A percentile compares a stretch with the other conserved stretches of the same genome.
phyloP scores from a whole-genome alignment of 1,284 basidiomycete species.

The Phellinidium pouzarii region DNA sequence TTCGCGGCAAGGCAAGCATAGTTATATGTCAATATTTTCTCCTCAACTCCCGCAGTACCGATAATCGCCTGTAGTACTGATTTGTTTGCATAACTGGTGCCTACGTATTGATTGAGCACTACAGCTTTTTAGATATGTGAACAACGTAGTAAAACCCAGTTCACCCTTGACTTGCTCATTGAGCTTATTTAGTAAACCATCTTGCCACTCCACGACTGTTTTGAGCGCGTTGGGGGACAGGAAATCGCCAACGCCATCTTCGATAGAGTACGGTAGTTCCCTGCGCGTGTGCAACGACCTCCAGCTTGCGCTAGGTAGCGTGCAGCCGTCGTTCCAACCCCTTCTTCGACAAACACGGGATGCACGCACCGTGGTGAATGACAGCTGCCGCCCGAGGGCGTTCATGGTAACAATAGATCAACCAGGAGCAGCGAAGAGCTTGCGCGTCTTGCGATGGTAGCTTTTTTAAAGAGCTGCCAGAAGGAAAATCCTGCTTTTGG shows the following conservation, averaged over 20 bases:
- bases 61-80: constrained; percentile 74
- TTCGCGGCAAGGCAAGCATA: constrained; percentile 91
- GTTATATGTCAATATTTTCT: constrained; percentile 76
- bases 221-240: constrained; percentile 61
- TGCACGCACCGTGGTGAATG: constrained; percentile 18
- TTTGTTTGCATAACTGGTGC: constrained; percentile 51
- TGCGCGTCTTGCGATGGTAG: background rate
- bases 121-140: background rate
- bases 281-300: constrained; percentile 51
- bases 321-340: constrained; percentile 15
- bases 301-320: constrained; percentile 5
- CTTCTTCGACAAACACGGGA: background rate
- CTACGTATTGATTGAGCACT: constrained; percentile 29
- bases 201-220: constrained; percentile 73
- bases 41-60: constrained; percentile 55
- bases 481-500: constrained; percentile 5
- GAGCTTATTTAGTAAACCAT: constrained; percentile 68
- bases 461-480: background rate
- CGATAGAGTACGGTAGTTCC: constrained; percentile 55
- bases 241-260: constrained; percentile 69
- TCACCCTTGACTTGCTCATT: constrained; percentile 68
- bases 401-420: constrained; percentile 23
- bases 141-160: background rate
- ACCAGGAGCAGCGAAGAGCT: background rate
- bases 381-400: constrained; percentile 23